Base-by-base conservation (phyloP, 495 filamentous ascomycete species). In the Penicillium longicatenatum region DNA sequence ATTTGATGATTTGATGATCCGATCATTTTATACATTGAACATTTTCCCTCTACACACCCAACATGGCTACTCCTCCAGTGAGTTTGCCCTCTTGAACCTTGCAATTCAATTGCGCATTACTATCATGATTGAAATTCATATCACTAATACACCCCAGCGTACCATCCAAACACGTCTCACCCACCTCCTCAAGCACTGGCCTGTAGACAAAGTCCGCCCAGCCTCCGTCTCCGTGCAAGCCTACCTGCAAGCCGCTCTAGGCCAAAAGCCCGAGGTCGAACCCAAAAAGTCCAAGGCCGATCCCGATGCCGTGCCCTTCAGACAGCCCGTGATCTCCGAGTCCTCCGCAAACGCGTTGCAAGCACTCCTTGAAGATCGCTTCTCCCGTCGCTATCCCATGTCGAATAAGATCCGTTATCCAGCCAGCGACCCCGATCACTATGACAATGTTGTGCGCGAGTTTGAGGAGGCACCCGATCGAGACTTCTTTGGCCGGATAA, bases 361-460 rank as follows among this genome's bases (percentile, higher is more conserved):
- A 59, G 83, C 85, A 2, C 79, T 96, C 12, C 74, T 95, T 20
- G 86, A 92, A 57, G 82, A 95, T 70, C 74, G 86, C 50, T 94
- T 91, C 68, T 81, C 74, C 46, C 82, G 77, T 50, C 62, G 87
- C 79, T 94, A 92, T 69, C 87, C 86, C 9, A 64, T 92, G 17
- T 75, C 81, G 0, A 75, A 77, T 17, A 75, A 74, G 17, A 66
- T 93, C 48, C 79, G 92, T 60, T 74, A 76, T 24, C 92, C 92
- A 2, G 82, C 81, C 33, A 90, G 84, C 65, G 87, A 91, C 57
- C 91, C 92, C 26, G 84, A 79, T 4, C 84, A 96, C 70, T 97
- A 93, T 67, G 79, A 84, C 24, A 79, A 89, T 59, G 68, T 97
- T 6, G 67, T 90, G 54, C 78, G 74, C 53, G 92, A 93, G 72